Evolutionary conservation across 2,329 filamentous ascomycete genomes (phyloP), one percentile per base, ranked within the genome.

Genomic region (Fusarium sulawesiense): DNA sequence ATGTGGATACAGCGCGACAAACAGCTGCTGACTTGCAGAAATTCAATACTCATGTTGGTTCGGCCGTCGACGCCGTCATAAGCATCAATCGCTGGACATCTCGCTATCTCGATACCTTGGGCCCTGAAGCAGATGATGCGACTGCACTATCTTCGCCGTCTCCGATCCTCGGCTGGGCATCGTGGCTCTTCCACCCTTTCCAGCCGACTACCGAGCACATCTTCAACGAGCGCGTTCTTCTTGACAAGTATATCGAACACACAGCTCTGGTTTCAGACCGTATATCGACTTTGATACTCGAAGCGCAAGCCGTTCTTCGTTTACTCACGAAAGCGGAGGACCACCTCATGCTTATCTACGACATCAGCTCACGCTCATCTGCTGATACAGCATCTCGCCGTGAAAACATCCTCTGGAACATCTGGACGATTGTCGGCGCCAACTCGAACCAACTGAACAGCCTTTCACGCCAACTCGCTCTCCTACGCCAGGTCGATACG

Each of bases 31-130:
- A 92, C 59, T 84, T 96, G 7, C 89, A 91, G 65, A 87, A 85
- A 61, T 96, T 94, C 84, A 94, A 94, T 80, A 89, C 88, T 1
- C 90, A 91, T 71, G 90, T 94, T 69, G 91, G 91, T 7, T 86
- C 88, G 13, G 89, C 91, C 3, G 89, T 94, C 37, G 92, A 95
- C 75, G 88, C 87, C 37, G 89, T 94, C 51, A 89, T 94, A 63
- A 87, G 85, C 66, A 93, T 92, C 59, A 94, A 93, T 75, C 87
- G 88, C 57, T 94, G 91, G 91, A 94, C 92, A 1, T 86, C 90
- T 49, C 85, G 89, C 18, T 89, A 91, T 47, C 86, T 94, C 48
- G 86, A 91, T 71, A 87, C 87, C 10, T 83, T 93, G n/a, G 83
- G 82, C 42, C 74, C 77, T n/a, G 70, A 75, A 7, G 61, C 73